Base-by-base conservation (phyloP, 148 eudicot genomes). In the Chenopodium album region DNA sequence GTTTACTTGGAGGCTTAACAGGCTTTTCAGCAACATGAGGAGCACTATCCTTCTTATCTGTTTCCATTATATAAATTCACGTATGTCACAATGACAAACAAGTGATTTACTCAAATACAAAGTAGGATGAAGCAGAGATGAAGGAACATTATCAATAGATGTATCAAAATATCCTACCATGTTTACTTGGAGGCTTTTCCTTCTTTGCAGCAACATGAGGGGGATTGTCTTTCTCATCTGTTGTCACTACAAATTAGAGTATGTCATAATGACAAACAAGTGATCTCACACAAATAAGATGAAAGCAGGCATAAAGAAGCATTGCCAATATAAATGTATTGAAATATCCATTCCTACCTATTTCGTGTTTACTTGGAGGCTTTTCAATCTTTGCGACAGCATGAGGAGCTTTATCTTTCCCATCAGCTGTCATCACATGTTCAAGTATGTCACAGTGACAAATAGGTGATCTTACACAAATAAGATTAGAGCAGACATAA, bases 381-480 rank as follows among this genome's bases (percentile, higher is more conserved):
- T 80, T 79, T 60, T 85, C 82, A 68, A n/a, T 76, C 76, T 87
- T 87, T 52, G 44, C 83, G 54, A 75, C 48, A 72, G 73, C 84
- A 60, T 60, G 2, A 78, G 83, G 80, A 74, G 63, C 70, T 73
- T 22, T 54, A 32, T 47, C 66, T 23, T 26, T 83, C 78, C 60
- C 62, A 56, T 56, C 62, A 17, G 62, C 4, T 56, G 62, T 16
- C 19, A 17, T 56, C 17, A 56, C 22, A 56, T 17, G 5, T 56
- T 17, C 78, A 84, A 59, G 20, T 62, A 72, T 9, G 56, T 65
- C 76, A 80, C 31, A 71, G 12, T 76, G 8, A 69, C 54, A 80
- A 64, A 77, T 73, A 62, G 74, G 34, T 16, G 48, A 81, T 50
- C 62, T 41, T 70, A 31, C 47, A 81, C 44, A 85, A 28, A 73